A percentile compares a stretch with the other conserved stretches of the same genome.
Evolutionary conservation across 2,329 filamentous ascomycete species (phyloP).

Genomic region (Simplicillium aogashimaense): DNA sequence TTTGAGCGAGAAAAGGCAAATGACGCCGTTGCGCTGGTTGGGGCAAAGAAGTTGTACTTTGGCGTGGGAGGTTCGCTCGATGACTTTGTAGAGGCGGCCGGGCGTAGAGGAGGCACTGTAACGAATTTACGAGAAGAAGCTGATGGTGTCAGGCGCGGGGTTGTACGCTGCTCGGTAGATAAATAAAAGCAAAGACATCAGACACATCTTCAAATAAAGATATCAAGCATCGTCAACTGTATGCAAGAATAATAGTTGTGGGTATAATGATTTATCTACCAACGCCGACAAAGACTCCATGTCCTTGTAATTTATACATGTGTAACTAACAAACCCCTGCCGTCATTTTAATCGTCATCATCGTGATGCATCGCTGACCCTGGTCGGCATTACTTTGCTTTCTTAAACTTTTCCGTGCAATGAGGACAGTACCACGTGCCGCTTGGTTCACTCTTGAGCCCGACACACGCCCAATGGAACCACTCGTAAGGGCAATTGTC

Average conservation of each 20-base stretch:
- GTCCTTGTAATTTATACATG: neutral
- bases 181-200: neutral
- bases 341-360: neutral
- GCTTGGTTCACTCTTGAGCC: conserved; percentile 56
- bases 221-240: no score
- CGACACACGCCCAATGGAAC: conserved; percentile 76
- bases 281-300: neutral
- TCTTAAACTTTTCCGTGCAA: conserved; percentile 44
- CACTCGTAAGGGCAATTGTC: conserved; percentile 72
- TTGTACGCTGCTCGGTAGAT: conserved; percentile 39
- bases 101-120: conserved; percentile 36
- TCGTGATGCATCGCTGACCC: conserved; percentile 2
- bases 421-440: conserved; percentile 60
- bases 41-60: conserved; percentile 74
- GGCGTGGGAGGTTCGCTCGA: conserved; percentile 75
- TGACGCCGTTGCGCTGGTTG: conserved; percentile 54
- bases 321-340: neutral
- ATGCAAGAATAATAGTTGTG: neutral
- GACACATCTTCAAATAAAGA: no score
- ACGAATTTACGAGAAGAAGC: conserved; percentile 45
- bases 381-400: conserved; percentile 13
- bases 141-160: conserved; percentile 51
- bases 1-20: conserved; percentile 32
- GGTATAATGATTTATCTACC: neutral
- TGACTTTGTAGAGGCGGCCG: conserved; percentile 53